These are phyloP conservation scores for Spongospora subterranea DNA, from an alignment of 208 protist species.

Conservation along the genomic window DNA sequence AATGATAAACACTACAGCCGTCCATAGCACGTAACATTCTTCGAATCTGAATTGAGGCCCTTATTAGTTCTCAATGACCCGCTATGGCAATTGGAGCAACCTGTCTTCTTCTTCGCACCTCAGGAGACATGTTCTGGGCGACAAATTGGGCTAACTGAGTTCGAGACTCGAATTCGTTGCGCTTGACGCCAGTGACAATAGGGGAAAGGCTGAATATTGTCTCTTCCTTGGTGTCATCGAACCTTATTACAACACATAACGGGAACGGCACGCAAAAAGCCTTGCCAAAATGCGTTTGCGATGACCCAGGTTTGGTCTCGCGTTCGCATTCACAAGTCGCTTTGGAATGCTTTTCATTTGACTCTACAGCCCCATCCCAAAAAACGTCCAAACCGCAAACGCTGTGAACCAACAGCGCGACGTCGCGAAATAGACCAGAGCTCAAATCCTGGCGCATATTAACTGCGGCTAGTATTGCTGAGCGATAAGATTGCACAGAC, in stretches of 20 bases:
- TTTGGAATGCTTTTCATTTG: neutral
- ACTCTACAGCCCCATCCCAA: conserved; percentile 20
- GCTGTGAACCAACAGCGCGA: neutral
- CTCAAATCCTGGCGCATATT: neutral
- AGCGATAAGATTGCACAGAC: neutral
- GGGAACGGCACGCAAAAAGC: conserved; percentile 6
- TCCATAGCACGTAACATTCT: neutral
- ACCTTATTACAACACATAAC: conserved; percentile 7
- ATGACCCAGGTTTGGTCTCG: neutral
- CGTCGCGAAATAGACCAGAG: neutral
- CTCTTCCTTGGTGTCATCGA: conserved; percentile 31
- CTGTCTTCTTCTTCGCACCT: neutral
- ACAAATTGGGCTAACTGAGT: neutral
- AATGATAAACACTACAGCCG: neutral
- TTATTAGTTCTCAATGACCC: neutral
- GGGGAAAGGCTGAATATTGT: neutral
- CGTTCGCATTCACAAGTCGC: neutral
- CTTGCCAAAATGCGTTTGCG: conserved; percentile 27
- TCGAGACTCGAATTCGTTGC: neutral
- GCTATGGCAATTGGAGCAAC: neutral
- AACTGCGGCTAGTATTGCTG: neutral
- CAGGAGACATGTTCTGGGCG: neutral
- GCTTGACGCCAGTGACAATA: neutral
- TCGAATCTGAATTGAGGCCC: neutral
- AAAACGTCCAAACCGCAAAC: conserved; percentile 15